Evolutionary conservation across 768 basidiomycete species (phyloP).

Genomic region (Hericium alpestre): DNA sequence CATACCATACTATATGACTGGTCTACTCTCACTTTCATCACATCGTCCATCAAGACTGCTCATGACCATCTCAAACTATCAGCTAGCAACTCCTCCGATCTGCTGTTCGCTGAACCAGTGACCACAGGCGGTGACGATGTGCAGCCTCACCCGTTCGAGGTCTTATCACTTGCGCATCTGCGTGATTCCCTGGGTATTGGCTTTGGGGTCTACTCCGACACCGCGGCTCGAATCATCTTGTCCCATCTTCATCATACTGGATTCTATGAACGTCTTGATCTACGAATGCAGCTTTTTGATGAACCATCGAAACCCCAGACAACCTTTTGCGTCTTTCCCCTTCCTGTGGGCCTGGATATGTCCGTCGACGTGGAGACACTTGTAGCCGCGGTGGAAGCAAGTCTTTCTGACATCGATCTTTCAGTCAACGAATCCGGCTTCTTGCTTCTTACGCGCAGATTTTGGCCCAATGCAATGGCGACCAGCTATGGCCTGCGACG

Average conservation of each 20-base stretch:
- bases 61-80: slow-evolving; percentile 2
- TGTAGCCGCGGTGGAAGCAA: slow-evolving; percentile 60
- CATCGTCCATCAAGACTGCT: slow-evolving; percentile 41
- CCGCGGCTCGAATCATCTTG: slow-evolving; percentile 41
- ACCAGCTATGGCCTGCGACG: slow-evolving; percentile 62
- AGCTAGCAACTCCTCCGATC: slow-evolving; percentile 26
- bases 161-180: slow-evolving; percentile 48
- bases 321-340: slow-evolving; percentile 45
- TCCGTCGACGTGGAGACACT: slow-evolving; percentile 65
- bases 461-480: slow-evolving; percentile 66
- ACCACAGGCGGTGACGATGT: slow-evolving; percentile 17
- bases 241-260: slow-evolving; percentile 53
- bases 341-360: slow-evolving; percentile 63
- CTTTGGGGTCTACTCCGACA: slow-evolving; percentile 45
- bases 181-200: slow-evolving; percentile 48
- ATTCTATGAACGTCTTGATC: slow-evolving; percentile 43
- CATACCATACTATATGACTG: slow-evolving; percentile 57
- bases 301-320: slow-evolving; percentile 22
- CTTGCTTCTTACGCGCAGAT: slow-evolving; percentile 51
- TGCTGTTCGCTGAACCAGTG: slow-evolving; percentile 33
- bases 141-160: slow-evolving; percentile 41
- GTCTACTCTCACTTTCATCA: slow-evolving; percentile 52
- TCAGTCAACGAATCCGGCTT: slow-evolving; percentile 68
- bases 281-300: slow-evolving; percentile 26
- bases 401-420: slow-evolving; percentile 59